These are phyloP conservation scores for Aschersonia sp. DNA, from an alignment of 2,329 filamentous ascomycete genomes.

Conservation along the genomic window DNA sequence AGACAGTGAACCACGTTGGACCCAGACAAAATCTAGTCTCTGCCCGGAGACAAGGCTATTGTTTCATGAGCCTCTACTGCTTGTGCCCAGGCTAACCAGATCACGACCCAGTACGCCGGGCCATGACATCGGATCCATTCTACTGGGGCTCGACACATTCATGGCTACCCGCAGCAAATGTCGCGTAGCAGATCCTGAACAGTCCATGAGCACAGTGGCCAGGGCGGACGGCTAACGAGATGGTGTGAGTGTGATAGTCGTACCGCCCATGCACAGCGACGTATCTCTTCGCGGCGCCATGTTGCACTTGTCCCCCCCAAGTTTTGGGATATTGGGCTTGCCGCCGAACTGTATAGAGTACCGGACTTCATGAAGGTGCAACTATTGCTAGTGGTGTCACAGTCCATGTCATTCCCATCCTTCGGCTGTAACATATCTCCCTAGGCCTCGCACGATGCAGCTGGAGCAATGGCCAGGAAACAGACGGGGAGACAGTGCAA, in stretches of 20 bases:
- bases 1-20: too few relatives aligned
- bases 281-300: background rate
- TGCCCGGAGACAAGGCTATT: too few relatives aligned
- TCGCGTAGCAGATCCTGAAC: constrained; percentile 2
- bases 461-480: background rate
- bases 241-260: constrained; percentile 1
- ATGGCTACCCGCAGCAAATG: constrained; percentile 3
- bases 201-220: background rate
- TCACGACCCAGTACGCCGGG: constrained; percentile 1
- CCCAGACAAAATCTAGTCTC: too few relatives aligned
- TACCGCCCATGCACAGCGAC: background rate
- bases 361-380: too few relatives aligned
- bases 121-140: background rate
- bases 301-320: background rate
- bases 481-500: background rate
- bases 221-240: constrained; percentile 1
- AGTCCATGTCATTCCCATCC: background rate
- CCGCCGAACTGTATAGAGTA: background rate
- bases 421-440: background rate
- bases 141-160: constrained; percentile 2
- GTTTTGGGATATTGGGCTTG: background rate
- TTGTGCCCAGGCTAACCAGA: background rate
- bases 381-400: background rate
- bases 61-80: too few relatives aligned
- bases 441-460: background rate